These are phyloP conservation scores for Sordaria brevicollis DNA, from an alignment of 495 filamentous ascomycete genomes.

Conservation along the genomic window DNA sequence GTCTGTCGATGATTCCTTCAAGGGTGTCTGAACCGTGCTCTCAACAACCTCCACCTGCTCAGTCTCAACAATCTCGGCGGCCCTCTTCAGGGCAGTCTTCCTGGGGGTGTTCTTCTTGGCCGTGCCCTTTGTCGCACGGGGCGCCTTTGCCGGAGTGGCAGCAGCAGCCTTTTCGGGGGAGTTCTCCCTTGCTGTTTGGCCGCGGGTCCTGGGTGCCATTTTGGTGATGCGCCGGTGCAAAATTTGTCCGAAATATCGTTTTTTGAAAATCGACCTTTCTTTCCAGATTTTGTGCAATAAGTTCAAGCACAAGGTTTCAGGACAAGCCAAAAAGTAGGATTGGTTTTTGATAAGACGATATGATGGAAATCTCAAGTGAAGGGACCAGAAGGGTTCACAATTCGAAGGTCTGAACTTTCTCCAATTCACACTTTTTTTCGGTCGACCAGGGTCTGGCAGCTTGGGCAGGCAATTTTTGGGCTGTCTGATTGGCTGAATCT, in stretches of 20 bases:
- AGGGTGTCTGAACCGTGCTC: background rate
- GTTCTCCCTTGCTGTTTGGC: background rate
- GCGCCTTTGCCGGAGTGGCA: background rate
- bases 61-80: background rate
- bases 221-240: background rate
- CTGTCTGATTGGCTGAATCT: background rate
- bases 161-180: background rate
- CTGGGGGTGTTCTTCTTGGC: background rate
- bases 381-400: background rate
- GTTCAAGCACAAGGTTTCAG: background rate
- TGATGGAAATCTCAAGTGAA: slow-evolving; percentile 1
- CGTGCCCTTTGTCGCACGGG: background rate
- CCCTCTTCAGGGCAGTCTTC: background rate
- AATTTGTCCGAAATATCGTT: background rate
- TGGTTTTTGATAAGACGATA: background rate
- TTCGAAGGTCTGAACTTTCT: background rate
- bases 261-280: background rate
- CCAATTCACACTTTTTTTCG: background rate
- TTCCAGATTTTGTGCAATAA: background rate
- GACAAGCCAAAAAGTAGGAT: background rate
- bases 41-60: background rate
- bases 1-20: background rate
- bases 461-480: background rate
- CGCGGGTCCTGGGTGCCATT: background rate
- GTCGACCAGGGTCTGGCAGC: background rate